These are phyloP conservation scores for Talaromyces adpressus DNA, from an alignment of 495 filamentous ascomycete species.

Conservation along the genomic window DNA sequence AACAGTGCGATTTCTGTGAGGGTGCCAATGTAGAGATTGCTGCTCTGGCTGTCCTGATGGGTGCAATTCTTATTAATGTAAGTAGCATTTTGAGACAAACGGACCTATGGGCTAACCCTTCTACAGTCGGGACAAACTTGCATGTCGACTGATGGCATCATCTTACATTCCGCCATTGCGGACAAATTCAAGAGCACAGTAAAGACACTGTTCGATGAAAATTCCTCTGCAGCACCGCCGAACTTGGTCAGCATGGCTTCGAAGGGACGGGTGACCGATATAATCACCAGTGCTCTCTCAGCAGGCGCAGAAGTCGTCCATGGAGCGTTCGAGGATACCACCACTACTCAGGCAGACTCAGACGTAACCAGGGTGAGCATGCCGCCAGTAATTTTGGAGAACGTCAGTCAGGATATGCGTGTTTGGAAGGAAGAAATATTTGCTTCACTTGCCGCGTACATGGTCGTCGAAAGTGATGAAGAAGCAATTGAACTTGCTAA, in stretches of 20 bases:
- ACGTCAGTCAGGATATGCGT: constrained; percentile 66
- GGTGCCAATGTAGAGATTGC: constrained; percentile 50
- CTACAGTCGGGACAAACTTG: constrained; percentile 68
- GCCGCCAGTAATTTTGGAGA: constrained; percentile 36
- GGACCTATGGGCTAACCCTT: background rate
- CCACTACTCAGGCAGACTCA: background rate
- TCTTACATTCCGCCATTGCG: constrained; percentile 44
- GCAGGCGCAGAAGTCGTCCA: constrained; percentile 8
- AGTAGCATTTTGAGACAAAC: background rate
- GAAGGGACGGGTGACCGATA: background rate
- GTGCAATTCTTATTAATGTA: constrained; percentile 35
- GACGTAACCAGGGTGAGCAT: constrained; percentile 27
- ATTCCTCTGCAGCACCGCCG: constrained; percentile 37
- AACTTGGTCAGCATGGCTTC: constrained; percentile 49
- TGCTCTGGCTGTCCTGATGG: constrained; percentile 39
- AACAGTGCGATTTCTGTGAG: constrained; percentile 49
- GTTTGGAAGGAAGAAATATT: constrained; percentile 75
- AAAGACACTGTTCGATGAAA: background rate
- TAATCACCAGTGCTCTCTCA: constrained; percentile 1
- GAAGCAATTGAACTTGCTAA: constrained; percentile 43
- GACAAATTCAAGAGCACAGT: constrained; percentile 15
- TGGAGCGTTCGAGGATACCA: background rate
- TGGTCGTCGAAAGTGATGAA: constrained; percentile 36
- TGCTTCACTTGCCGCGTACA: constrained; percentile 57
- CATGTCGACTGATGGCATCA: constrained; percentile 82